phyloP scores from a whole-genome alignment of 306 rosid species.

The Hippophae tibetana region DNA sequence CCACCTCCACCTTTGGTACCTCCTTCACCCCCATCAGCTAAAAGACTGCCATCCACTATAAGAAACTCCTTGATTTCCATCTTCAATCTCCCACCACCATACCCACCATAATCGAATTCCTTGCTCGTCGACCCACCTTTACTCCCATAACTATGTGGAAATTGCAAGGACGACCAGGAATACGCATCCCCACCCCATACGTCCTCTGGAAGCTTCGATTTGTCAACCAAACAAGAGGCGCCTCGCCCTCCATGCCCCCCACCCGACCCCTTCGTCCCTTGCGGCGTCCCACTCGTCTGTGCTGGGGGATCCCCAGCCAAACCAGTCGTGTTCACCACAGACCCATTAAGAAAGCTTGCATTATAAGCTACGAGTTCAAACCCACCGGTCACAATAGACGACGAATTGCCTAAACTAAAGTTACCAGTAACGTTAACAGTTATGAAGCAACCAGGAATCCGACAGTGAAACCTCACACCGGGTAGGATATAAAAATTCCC shows the following conservation, averaged over 20 bases:
- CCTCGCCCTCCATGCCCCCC: constrained; percentile 99
- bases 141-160: constrained; percentile 74
- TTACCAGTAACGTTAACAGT: constrained; percentile 80
- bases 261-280: constrained; percentile 71
- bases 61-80: constrained; percentile 35
- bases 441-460: constrained; percentile 58
- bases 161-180: constrained; percentile 77
- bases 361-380: constrained; percentile 61
- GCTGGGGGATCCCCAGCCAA: constrained; percentile 85
- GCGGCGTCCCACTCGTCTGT: constrained; percentile 96
- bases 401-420: constrained; percentile 66
- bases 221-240: constrained; percentile 72
- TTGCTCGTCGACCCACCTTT: constrained; percentile 68
- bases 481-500: constrained; percentile 90
- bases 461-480: constrained; percentile 75
- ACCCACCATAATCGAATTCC: constrained; percentile 80
- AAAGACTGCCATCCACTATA: constrained; percentile 61
- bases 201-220: constrained; percentile 82
- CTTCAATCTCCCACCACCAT: constrained; percentile 76
- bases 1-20: constrained; percentile 93
- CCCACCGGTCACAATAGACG: constrained; percentile 70
- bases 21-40: constrained; percentile 84
- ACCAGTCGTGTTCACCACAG: constrained; percentile 68
- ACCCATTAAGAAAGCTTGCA: constrained; percentile 60
- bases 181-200: constrained; percentile 99